These are phyloP conservation scores for Penicillium samsonianum DNA, from an alignment of 495 filamentous ascomycete genomes.

Conservation along the genomic window DNA sequence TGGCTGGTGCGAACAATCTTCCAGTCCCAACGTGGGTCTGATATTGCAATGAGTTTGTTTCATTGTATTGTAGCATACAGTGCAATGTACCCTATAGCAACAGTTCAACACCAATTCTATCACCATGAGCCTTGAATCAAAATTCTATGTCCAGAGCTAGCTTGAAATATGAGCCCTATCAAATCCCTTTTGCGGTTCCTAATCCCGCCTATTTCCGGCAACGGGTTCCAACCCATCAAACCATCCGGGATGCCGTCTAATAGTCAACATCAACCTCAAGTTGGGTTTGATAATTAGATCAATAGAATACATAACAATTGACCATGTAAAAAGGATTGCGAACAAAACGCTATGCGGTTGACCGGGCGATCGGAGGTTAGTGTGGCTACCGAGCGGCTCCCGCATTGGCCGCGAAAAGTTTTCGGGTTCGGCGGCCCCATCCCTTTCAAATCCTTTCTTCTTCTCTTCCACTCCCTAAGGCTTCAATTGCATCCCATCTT, in stretches of 20 bases:
- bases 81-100: no score
- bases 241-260: background rate
- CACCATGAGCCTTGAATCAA: background rate
- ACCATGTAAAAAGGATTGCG: background rate
- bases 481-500: constrained; percentile 23
- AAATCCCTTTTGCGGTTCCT: background rate
- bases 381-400: constrained; percentile 24
- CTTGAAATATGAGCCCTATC: background rate
- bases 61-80: background rate
- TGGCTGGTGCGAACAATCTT: constrained; percentile 1
- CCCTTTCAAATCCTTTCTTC: constrained; percentile 40
- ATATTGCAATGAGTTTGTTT: background rate
- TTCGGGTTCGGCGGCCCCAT: constrained; percentile 24
- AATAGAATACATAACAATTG: background rate
- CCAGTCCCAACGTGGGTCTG: constrained; percentile 5
- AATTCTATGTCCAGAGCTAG: background rate
- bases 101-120: background rate
- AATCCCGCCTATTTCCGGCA: constrained; percentile 6
- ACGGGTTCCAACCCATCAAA: background rate
- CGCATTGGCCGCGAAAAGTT: constrained; percentile 48
- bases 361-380: constrained; percentile 35
- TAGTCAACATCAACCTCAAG: background rate
- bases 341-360: constrained; percentile 21
- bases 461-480: constrained; percentile 16
- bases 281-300: background rate